Percentiles rank a stretch among this genome's conserved stretches.
phyloP scores from a whole-genome alignment of 768 basidiomycete species.

The Amyloporia xantha region DNA sequence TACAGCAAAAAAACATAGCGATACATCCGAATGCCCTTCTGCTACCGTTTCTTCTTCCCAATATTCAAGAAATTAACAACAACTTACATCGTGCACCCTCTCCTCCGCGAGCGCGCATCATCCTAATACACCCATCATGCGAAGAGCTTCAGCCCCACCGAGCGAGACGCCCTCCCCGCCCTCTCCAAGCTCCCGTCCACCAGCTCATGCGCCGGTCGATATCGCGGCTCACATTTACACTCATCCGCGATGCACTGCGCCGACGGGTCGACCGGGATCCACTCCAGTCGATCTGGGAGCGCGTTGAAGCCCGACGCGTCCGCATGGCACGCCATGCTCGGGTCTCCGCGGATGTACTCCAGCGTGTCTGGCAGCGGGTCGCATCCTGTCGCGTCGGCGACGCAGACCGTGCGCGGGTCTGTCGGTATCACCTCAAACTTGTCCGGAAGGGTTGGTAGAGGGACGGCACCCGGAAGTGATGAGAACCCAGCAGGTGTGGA shows the following conservation, averaged over 20 bases:
- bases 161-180: constrained; percentile 47
- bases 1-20: background rate
- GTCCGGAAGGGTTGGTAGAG: constrained; percentile 3
- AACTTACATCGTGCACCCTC: background rate
- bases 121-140: background rate
- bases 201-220: constrained; percentile 78
- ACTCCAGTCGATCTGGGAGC: background rate
- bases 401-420: constrained; percentile 5
- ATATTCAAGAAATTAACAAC: background rate
- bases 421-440: constrained; percentile 2
- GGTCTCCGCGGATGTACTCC: constrained; percentile 4
- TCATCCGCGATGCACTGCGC: constrained; percentile 16
- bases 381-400: constrained; percentile 7
- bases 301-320: background rate
- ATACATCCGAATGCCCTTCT: background rate
- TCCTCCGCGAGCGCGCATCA: background rate
- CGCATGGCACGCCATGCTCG: background rate
- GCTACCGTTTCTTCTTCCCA: background rate
- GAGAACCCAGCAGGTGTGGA: background rate
- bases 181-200: constrained; percentile 69
- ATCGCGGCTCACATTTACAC: constrained; percentile 28
- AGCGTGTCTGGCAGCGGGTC: constrained; percentile 15
- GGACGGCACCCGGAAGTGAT: background rate
- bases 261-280: constrained; percentile 12
- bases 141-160: background rate